These are phyloP conservation scores for Pilatotrama ljubarskyi DNA, from an alignment of 768 basidiomycete genomes.

Conservation along the genomic window DNA sequence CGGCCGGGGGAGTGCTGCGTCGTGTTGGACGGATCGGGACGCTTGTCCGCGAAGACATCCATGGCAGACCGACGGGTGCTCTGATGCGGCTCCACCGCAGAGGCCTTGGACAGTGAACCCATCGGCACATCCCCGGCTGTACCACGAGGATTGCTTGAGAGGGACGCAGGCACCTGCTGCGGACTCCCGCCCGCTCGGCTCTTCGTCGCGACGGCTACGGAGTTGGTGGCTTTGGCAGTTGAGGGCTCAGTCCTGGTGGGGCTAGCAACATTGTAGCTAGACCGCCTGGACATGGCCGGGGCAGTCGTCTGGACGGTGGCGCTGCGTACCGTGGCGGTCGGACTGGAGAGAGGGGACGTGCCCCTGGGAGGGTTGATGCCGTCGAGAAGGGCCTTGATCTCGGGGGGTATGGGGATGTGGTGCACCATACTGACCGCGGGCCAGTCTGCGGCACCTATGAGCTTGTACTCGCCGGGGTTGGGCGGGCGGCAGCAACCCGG, in stretches of 20 bases:
- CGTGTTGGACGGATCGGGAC: conserved; percentile 52
- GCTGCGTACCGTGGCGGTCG: conserved; percentile 19
- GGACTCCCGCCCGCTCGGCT: conserved; percentile 58
- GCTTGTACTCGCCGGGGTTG: conserved; percentile 52
- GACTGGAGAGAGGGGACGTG: conserved; percentile 14
- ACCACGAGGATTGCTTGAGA: conserved; percentile 44
- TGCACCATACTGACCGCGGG: conserved; percentile 75
- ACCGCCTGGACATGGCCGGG: conserved; percentile 26
- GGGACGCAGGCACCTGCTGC: conserved; percentile 41
- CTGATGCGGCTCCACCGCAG: conserved; percentile 46
- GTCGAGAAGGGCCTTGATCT: conserved; percentile 69
- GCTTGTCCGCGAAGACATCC: conserved; percentile 44
- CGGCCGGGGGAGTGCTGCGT: conserved; percentile 56
- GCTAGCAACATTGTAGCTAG: conserved; percentile 25
- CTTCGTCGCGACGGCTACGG: conserved; percentile 41
- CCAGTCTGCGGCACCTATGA: conserved; percentile 78
- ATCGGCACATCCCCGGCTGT: conserved; percentile 40
- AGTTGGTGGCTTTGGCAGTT: conserved; percentile 18
- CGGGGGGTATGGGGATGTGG: conserved; percentile 68
- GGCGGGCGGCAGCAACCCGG: conserved; percentile 90
- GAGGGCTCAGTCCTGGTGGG: conserved; percentile 25
- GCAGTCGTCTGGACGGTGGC: conserved; percentile 20
- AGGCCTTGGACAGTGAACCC: conserved; percentile 41
- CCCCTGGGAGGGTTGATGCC: conserved; percentile 41
- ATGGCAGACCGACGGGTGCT: conserved; percentile 50